A percentile compares a stretch with the other conserved stretches of the same genome.
These are phyloP conservation scores for Furcasterigmium sp. DNA, from an alignment of 2,329 filamentous ascomycete species.

Conservation along the genomic window DNA sequence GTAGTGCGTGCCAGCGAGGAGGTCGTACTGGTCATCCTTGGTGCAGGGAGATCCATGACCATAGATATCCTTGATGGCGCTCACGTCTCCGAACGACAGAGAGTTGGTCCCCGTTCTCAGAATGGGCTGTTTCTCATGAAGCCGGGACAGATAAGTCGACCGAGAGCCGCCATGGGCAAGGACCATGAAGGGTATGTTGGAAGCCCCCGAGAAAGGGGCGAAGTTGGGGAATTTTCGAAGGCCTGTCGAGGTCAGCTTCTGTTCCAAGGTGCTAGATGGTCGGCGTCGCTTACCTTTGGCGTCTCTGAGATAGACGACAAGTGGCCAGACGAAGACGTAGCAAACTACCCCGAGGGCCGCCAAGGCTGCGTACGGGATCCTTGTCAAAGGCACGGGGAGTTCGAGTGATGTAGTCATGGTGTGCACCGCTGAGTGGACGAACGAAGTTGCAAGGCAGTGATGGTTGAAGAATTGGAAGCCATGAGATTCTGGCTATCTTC, in stretches of 20 bases:
- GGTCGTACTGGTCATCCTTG: constrained; percentile 42
- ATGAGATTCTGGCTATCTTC: no score
- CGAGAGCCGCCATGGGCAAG: constrained; percentile 36
- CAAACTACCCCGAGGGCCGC: constrained; percentile 10
- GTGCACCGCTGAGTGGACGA: no score
- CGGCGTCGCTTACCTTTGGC: constrained; percentile 24
- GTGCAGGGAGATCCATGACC: constrained; percentile 43
- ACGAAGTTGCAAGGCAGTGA: no score
- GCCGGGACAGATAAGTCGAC: constrained; percentile 32
- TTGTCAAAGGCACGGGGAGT: no score
- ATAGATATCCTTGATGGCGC: constrained; percentile 44
- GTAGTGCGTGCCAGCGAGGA: constrained; percentile 40
- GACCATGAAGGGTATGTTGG: constrained; percentile 39
- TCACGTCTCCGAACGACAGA: constrained; percentile 32
- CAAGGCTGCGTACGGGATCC: constrained; percentile 7
- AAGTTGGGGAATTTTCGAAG: constrained; percentile 41
- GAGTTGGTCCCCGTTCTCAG: constrained; percentile 37
- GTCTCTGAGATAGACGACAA: constrained; percentile 37
- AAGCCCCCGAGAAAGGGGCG: constrained; percentile 34
- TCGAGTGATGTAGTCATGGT: no score
- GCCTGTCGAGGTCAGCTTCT: constrained; percentile 13
- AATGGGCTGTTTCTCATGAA: constrained; percentile 39
- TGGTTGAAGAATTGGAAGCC: no score
- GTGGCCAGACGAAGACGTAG: constrained; percentile 33
- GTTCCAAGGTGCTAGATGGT: background rate